These are phyloP conservation scores for Fusarium sp. DNA, from an alignment of 2,329 filamentous ascomycete species.

Conservation along the genomic window DNA sequence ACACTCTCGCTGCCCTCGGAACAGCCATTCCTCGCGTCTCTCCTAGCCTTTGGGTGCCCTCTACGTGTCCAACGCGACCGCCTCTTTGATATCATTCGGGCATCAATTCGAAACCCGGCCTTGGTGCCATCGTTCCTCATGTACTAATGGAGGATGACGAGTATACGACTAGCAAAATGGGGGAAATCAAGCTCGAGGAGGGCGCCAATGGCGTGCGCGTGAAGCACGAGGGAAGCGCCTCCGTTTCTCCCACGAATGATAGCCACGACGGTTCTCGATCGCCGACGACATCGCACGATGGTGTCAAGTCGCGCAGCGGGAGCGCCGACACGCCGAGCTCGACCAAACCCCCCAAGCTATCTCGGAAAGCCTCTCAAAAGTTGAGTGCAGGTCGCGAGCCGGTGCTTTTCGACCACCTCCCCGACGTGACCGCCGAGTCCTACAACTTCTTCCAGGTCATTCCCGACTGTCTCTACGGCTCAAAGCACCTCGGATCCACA, in stretches of 20 bases:
- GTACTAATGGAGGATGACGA: constrained; percentile 61
- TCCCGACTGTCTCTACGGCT: constrained; percentile 88
- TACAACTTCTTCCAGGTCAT: constrained; percentile 85
- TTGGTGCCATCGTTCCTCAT: constrained; percentile 41
- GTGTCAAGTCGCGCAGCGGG: constrained; percentile 63
- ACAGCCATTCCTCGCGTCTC: constrained; percentile 43
- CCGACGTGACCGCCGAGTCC: constrained; percentile 85
- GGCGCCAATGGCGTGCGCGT: constrained; percentile 55
- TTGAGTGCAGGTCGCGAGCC: constrained; percentile 71
- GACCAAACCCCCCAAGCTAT: constrained; percentile 76
- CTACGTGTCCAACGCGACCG: constrained; percentile 28
- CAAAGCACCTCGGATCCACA: constrained; percentile 91
- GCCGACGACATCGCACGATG: constrained; percentile 62
- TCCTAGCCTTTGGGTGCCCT: constrained; percentile 35
- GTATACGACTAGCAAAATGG: constrained; percentile 59
- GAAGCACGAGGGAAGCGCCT: constrained; percentile 60
- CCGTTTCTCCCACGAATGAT: constrained; percentile 56
- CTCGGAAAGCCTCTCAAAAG: constrained; percentile 83
- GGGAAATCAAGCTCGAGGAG: constrained; percentile 63
- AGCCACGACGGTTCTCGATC: constrained; percentile 51
- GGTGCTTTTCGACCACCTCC: constrained; percentile 80
- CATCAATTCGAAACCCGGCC: constrained; percentile 20
- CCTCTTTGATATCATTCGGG: constrained; percentile 20
- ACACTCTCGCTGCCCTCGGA: constrained; percentile 46
- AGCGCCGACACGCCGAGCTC: constrained; percentile 65